Evolutionary conservation across 208 protist species (phyloP).

Genomic region (Crithidia mellificae): DNA sequence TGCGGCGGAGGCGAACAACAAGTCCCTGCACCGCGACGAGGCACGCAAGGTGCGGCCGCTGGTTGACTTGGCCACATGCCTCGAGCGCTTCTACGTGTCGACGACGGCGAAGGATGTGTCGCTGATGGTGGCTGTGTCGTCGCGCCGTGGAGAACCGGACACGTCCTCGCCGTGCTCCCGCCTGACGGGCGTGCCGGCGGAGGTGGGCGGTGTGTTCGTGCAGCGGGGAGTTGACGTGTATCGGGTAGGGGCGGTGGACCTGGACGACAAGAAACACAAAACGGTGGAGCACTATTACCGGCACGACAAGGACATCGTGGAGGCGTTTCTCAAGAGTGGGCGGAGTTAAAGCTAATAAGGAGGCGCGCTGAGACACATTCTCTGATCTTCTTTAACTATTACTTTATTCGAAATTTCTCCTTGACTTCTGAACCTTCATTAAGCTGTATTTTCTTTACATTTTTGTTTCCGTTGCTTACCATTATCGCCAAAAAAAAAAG

Average conservation of each 20-base stretch:
- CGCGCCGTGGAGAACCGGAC: constrained; percentile 8
- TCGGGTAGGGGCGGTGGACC: constrained; percentile 71
- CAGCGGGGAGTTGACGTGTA: constrained; percentile 28
- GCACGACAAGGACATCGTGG: constrained; percentile 51
- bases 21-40: background rate
- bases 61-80: constrained; percentile 39
- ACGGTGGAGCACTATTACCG: constrained; percentile 59
- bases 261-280: constrained; percentile 74
- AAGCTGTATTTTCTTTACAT: too few species aligned
- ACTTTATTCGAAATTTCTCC: too few species aligned
- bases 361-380: too few species aligned
- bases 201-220: constrained; percentile 29
- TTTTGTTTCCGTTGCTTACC: too few species aligned
- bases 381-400: too few species aligned
- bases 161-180: constrained; percentile 2
- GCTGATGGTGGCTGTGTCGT: constrained; percentile 52
- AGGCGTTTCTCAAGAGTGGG: constrained; percentile 33
- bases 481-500: background rate
- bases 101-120: constrained; percentile 78
- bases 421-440: too few species aligned
- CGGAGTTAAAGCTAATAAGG: too few species aligned
- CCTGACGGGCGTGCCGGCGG: background rate
- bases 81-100: constrained; percentile 68
- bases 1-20: background rate
- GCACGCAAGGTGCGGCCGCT: constrained; percentile 27